Percentiles rank a stretch among this genome's conserved stretches.
phyloP scores from a whole-genome alignment of 2,329 filamentous ascomycete genomes.

The Cordyceps militaris region DNA sequence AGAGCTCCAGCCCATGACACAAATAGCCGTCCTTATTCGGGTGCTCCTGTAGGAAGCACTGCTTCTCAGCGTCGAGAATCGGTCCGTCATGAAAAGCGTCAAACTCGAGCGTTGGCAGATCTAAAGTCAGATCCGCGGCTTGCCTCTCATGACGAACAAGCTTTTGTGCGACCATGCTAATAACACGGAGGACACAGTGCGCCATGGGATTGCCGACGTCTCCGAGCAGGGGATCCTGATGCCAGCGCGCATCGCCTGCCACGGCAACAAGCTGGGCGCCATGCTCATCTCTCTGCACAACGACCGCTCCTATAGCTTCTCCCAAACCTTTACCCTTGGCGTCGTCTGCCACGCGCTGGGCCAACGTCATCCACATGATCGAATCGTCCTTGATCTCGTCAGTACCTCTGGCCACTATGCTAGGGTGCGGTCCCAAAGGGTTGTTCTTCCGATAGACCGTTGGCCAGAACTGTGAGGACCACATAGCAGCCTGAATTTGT shows the following conservation, averaged over 20 bases:
- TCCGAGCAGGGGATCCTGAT: conserved; percentile 41
- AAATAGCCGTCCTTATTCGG: conserved; percentile 75
- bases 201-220: conserved; percentile 65
- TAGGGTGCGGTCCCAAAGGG: conserved; percentile 76
- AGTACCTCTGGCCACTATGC: conserved; percentile 62
- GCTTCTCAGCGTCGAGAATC: conserved; percentile 58
- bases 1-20: conserved; percentile 88
- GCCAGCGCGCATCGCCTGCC: conserved; percentile 70
- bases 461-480: conserved; percentile 75
- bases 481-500: conserved; percentile 64
- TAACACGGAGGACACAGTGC: conserved; percentile 69
- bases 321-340: conserved; percentile 53
- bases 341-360: conserved; percentile 55
- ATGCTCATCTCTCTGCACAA: conserved; percentile 56
- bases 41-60: conserved; percentile 57
- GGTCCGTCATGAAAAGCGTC: conserved; percentile 63
- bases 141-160: conserved; percentile 49
- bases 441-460: conserved; percentile 83
- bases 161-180: conserved; percentile 73
- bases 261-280: conserved; percentile 58
- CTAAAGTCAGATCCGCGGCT: conserved; percentile 27
- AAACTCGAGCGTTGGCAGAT: conserved; percentile 40
- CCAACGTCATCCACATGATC: conserved; percentile 60
- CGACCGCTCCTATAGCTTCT: conserved; percentile 65
- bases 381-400: conserved; percentile 60